Conservation (phyloP, 495 filamentous ascomycete species). For the Penicillium canescens region DNA sequence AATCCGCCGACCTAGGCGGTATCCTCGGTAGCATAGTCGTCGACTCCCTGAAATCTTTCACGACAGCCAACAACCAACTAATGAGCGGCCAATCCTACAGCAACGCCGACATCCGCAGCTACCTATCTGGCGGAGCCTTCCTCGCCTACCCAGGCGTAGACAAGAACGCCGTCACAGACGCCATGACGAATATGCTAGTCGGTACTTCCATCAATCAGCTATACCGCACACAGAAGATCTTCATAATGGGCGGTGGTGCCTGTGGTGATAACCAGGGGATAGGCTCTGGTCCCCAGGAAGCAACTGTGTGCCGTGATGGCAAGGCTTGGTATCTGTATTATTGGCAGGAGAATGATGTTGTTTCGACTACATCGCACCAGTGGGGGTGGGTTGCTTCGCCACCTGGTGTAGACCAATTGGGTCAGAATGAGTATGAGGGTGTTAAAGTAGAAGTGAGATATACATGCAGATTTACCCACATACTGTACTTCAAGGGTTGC, state of each 20-base stretch:
- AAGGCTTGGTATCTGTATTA: conserved; percentile 34
- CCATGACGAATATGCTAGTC: conserved; percentile 22
- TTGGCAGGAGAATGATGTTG: conserved; percentile 21
- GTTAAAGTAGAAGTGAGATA: conserved; percentile 13
- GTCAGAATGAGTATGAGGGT: conserved; percentile 13
- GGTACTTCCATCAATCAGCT: conserved; percentile 24
- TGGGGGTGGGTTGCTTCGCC: conserved; percentile 26
- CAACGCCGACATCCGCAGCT: conserved; percentile 25
- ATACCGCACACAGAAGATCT: conserved; percentile 23
- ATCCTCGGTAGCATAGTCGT: conserved; percentile 20
- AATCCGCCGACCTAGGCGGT: conserved; percentile 26
- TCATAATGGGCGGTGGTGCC: conserved; percentile 30
- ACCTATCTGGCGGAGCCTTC: conserved; percentile 22
- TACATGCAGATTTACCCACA: no score
- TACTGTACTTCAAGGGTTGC: no score
- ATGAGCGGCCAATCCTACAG: conserved; percentile 24
- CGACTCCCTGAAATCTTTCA: conserved; percentile 21
- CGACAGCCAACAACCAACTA: conserved; percentile 23
- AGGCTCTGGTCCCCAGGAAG: conserved; percentile 19
- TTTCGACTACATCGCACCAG: conserved; percentile 21
- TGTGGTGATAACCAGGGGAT: conserved; percentile 28
- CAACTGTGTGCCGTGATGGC: conserved; percentile 19
- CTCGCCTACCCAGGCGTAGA: conserved; percentile 22
- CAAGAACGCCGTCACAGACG: conserved; percentile 19
- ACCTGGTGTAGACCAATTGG: conserved; percentile 16